Percentiles rank a stretch among this genome's conserved stretches.
Conservation (phyloP, 2,329 filamentous ascomycete genomes). For the Pseudogymnoascus sp. region DNA sequence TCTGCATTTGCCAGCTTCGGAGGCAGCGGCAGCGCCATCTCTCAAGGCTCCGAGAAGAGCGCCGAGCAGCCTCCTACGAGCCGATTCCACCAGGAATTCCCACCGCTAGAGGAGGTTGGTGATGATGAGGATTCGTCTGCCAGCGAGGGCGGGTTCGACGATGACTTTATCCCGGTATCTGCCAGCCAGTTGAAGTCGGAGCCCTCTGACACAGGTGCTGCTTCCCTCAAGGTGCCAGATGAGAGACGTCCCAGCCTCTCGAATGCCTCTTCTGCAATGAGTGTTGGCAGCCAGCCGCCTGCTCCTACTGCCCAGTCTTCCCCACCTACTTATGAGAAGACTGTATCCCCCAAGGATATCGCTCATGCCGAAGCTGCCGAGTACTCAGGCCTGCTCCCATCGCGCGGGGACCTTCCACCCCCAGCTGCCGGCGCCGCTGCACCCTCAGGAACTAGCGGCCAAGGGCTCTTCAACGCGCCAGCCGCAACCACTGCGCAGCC, state of each 20-base stretch:
- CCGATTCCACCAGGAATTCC: conserved; percentile 70
- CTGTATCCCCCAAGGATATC: conserved; percentile 31
- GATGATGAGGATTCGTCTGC: conserved; percentile 57
- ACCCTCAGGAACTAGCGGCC: conserved; percentile 19
- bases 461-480: conserved; percentile 10
- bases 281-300: conserved; percentile 36
- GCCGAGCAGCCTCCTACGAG: conserved; percentile 30
- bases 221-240: conserved; percentile 10
- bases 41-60: conserved; percentile 42
- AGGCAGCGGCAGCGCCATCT: conserved; percentile 32
- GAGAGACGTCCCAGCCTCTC: background rate
- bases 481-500: conserved; percentile 25
- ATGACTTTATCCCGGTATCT: conserved; percentile 70
- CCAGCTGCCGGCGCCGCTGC: conserved; percentile 14
- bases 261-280: background rate
- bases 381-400: conserved; percentile 47
- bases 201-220: conserved; percentile 20
- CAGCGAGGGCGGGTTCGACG: conserved; percentile 77
- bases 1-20: conserved; percentile 73
- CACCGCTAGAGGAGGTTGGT: conserved; percentile 82
- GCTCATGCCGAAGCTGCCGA: conserved; percentile 41
- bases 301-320: conserved; percentile 47
- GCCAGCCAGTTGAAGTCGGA: conserved; percentile 24
- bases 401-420: conserved; percentile 42
- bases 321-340: conserved; percentile 48